Percentiles rank a stretch among this genome's conserved stretches.
Evolutionary conservation across 306 rosid species (phyloP).

Genomic region (Chamaecrista fasciculata): DNA sequence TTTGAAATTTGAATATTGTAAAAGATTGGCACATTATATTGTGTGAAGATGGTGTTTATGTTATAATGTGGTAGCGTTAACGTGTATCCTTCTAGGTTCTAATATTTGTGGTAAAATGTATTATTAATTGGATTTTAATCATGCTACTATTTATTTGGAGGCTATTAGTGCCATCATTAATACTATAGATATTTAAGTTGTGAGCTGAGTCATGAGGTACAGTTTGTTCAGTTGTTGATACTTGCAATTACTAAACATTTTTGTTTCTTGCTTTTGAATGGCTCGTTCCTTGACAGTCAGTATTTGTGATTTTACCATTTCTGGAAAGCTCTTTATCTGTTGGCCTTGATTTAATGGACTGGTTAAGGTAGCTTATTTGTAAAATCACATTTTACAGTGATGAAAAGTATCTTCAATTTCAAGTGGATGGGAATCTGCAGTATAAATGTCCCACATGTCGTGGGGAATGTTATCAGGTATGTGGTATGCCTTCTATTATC

Average conservation of each 20-base stretch:
- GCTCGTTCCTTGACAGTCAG: background rate
- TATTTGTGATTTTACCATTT: background rate
- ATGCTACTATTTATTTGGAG: slow-evolving; percentile 3
- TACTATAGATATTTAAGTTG: background rate
- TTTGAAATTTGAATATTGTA: background rate
- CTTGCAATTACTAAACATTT: slow-evolving; percentile 7
- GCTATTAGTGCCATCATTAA: slow-evolving; percentile 18
- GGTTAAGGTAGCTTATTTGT: slow-evolving; percentile 28
- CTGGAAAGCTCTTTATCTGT: slow-evolving; percentile 1
- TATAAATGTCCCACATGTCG: slow-evolving; percentile 96
- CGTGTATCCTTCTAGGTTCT: background rate
- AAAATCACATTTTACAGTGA: slow-evolving; percentile 60
- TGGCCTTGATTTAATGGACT: slow-evolving; percentile 8
- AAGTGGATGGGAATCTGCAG: slow-evolving; percentile 89
- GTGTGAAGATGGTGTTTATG: background rate
- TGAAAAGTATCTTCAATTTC: slow-evolving; percentile 85
- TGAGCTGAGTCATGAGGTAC: slow-evolving; percentile 15
- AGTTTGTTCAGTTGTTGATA: background rate
- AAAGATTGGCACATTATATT: background rate
- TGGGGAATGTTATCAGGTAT: slow-evolving; percentile 95
- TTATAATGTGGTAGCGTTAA: slow-evolving; percentile 6
- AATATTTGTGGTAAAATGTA: slow-evolving; percentile 1
- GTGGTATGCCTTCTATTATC: slow-evolving; percentile 1
- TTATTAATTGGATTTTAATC: slow-evolving; percentile 10
- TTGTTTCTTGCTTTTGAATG: slow-evolving; percentile 3